A percentile compares a stretch with the other conserved stretches of the same genome.
Evolutionary conservation across 495 filamentous ascomycete species (phyloP).

Genomic region (Neurospora sp.): DNA sequence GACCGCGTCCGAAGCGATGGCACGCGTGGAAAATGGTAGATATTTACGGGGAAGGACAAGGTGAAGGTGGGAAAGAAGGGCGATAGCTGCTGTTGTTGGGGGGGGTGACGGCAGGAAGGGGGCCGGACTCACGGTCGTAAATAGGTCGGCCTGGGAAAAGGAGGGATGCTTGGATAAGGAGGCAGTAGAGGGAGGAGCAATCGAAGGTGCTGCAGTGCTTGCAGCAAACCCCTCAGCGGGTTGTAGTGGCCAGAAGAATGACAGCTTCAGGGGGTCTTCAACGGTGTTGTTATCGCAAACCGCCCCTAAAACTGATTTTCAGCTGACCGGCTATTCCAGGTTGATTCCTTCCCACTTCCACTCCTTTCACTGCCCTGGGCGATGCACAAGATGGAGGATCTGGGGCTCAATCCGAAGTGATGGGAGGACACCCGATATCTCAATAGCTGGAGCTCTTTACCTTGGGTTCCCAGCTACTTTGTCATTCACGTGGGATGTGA

Average conservation of each 20-base stretch:
- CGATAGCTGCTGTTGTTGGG: conserved; percentile 9
- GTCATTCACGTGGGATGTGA: background rate
- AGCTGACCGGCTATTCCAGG: background rate
- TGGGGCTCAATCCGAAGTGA: background rate
- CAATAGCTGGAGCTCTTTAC: background rate
- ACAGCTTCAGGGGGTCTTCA: background rate
- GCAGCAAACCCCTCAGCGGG: background rate
- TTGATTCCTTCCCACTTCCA: background rate
- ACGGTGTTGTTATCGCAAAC: background rate
- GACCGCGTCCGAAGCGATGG: conserved; percentile 13
- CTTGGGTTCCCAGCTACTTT: background rate
- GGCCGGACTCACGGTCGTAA: conserved; percentile 4
- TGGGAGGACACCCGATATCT: background rate
- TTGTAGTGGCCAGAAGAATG: background rate
- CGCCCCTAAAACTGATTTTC: background rate
- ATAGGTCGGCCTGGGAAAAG: background rate
- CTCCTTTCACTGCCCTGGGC: background rate
- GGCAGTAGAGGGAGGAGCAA: background rate
- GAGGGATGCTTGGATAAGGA: background rate
- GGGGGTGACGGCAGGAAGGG: conserved; percentile 17
- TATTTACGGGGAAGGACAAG: conserved; percentile 4
- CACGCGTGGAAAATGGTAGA: conserved; percentile 11
- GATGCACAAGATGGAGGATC: background rate
- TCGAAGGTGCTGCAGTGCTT: background rate
- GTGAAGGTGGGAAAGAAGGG: conserved; percentile 4